Evolutionary conservation across 1,139 yeast genomes (phyloP), one percentile per base, ranked within the genome.

Genomic region (Barnettozyma hawaiiensis): DNA sequence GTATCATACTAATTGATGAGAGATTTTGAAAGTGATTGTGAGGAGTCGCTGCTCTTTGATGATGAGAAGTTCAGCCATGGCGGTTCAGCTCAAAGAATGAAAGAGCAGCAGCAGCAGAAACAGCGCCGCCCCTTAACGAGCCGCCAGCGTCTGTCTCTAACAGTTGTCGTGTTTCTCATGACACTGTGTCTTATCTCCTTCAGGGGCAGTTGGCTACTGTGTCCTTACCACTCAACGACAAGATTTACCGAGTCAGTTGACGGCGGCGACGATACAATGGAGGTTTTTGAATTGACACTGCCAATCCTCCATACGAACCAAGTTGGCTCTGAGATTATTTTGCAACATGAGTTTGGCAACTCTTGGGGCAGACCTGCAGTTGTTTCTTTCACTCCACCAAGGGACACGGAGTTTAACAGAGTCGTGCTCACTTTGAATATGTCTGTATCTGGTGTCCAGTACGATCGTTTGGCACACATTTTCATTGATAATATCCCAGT

Each of bases 391-490:
- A 37, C 41, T 3, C 73, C 80, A 3, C 73, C 73, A 24, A 39
- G 21, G 1, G 40, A 44, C n/a, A 35, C 39, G 1, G 40, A 44
- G 1, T 86, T 77, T 61, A 77, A 81, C 52, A 75, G 75, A 49
- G 86, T 85, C 14, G 73, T 77, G 0, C 63, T 85, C 38, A 71
- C 77, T 5, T 64, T 86, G 39, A 70, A 76, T 39, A 79, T 84
- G 4, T 63, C 75, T 7, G 78, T 78, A 5, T 67, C 64, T 36
- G 92, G 94, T 10, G 73, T 76, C 12, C 96, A 86, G 60, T 85
- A 76, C 54, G 95, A 86, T 59, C 69, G 96, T 45, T 67, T 86
- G 53, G 85, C 82, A 12, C 86, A 85, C 55, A 61, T 86, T 22
- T 82, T 74, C 54, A 60, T 86, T 22, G 75, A 75, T 42, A 85